Evolutionary conservation across 164 flowering plant genomes (phyloP).

Genomic region (Protea cynaroides): DNA sequence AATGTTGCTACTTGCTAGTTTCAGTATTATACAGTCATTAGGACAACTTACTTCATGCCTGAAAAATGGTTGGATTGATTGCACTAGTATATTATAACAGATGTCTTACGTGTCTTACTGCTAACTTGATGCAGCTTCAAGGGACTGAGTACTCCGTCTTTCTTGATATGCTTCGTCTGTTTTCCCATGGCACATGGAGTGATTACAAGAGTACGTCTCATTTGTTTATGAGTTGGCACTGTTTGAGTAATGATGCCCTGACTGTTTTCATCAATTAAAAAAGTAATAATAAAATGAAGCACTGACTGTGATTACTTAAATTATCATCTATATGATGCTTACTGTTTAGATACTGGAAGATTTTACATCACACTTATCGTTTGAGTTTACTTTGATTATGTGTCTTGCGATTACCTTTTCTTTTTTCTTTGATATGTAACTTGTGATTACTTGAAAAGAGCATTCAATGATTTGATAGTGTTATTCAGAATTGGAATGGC

Average conservation of each 20-base stretch:
- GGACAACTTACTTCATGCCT: no score
- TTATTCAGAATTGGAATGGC: no score
- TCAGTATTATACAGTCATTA: neutral
- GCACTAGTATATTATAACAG: neutral
- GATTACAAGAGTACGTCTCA: conserved; percentile 11
- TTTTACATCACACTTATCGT: neutral
- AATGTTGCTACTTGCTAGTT: no score
- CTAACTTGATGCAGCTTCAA: conserved; percentile 54
- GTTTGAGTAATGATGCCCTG: neutral
- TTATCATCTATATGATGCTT: no score
- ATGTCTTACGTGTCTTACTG: neutral
- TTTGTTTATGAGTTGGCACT: neutral
- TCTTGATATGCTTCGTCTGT: conserved; percentile 58
- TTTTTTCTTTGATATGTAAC: neutral
- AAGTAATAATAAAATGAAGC: no score
- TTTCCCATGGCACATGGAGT: conserved; percentile 2
- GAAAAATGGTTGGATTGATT: neutral
- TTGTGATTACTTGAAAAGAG: neutral
- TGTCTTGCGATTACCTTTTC: neutral
- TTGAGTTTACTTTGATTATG: neutral
- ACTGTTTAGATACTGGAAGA: no score
- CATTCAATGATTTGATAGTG: no score
- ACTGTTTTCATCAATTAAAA: no score
- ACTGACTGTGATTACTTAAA: no score
- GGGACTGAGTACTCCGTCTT: conserved; percentile 61